phyloP scores from a whole-genome alignment of 441 rosid species.

The Eutrema salsugineum region DNA sequence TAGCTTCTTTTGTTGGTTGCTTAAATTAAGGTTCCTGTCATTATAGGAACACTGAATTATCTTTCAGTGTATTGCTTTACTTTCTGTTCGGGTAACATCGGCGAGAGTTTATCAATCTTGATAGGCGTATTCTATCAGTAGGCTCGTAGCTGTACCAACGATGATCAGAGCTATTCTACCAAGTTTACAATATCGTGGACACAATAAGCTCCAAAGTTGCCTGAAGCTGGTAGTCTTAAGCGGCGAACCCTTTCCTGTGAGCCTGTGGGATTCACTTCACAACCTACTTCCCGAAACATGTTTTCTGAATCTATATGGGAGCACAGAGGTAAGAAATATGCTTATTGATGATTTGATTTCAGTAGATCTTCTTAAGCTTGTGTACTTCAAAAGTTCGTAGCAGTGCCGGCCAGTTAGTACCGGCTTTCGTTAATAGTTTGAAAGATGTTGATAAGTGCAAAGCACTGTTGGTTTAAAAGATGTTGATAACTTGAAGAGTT shows the following conservation, averaged over 20 bases:
- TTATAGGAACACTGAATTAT: neutral
- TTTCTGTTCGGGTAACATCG: neutral
- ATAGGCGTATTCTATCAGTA: slow-evolving; percentile 70
- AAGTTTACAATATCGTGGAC: slow-evolving; percentile 48
- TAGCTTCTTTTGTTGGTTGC: slow-evolving; percentile 4
- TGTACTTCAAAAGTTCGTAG: neutral
- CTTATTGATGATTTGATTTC: neutral
- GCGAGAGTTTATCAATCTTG: slow-evolving; percentile 13
- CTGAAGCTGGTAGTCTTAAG: slow-evolving; percentile 76
- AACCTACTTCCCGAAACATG: slow-evolving; percentile 63
- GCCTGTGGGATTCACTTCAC: slow-evolving; percentile 72
- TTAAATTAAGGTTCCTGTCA: slow-evolving; percentile 2
- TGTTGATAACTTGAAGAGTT: slow-evolving; percentile 3
- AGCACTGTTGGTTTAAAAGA: neutral
- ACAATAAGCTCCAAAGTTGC: slow-evolving; percentile 38
- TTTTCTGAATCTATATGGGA: slow-evolving; percentile 87
- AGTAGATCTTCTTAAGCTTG: neutral
- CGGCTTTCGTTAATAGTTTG: neutral
- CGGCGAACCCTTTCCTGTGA: slow-evolving; percentile 77
- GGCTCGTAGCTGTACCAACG: slow-evolving; percentile 83
- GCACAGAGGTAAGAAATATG: slow-evolving; percentile 75
- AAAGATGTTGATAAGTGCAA: neutral
- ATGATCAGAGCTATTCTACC: slow-evolving; percentile 75
- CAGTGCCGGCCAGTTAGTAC: neutral
- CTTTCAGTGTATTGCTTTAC: neutral